Percentiles rank a stretch among this genome's conserved stretches.
phyloP scores from a whole-genome alignment of 345 rosid species.

The Eutrema yunnanense region DNA sequence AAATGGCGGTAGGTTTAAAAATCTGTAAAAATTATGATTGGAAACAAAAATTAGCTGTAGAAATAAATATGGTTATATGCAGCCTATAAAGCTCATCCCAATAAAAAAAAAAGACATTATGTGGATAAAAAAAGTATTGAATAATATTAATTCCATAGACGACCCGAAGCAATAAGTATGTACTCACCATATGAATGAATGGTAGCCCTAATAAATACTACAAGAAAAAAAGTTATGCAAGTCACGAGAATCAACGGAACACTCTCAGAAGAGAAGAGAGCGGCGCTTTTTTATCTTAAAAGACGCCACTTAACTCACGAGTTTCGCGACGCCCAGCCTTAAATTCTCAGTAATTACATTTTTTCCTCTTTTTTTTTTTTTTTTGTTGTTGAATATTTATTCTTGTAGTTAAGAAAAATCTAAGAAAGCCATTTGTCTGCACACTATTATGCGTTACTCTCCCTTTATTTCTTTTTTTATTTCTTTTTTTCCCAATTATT shows the following conservation, averaged over 20 bases:
- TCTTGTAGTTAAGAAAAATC: background rate
- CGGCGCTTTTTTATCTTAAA: constrained; percentile 24
- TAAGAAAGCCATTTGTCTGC: constrained; percentile 22
- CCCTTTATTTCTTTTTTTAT: background rate
- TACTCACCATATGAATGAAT: background rate
- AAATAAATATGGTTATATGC: no score
- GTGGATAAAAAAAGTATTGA: no score
- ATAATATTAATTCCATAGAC: background rate
- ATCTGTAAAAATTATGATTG: no score
- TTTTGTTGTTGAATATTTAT: background rate
- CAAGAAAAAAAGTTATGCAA: background rate
- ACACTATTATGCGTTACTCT: constrained; percentile 17
- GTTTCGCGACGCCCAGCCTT: constrained; percentile 20
- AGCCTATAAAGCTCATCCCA: no score
- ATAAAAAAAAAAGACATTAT: no score
- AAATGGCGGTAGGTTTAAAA: no score
- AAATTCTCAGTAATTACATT: constrained; percentile 1
- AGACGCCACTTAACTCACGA: constrained; percentile 20
- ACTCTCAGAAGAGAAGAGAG: background rate
- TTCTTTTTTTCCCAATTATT: background rate
- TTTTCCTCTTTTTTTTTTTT: background rate
- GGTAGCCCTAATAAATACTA: background rate
- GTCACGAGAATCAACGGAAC: constrained; percentile 24
- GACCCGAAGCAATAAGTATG: background rate
- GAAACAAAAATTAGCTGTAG: no score